Base-by-base conservation (phyloP, 148 eudicot genomes). In the Rhododendron henanense region DNA sequence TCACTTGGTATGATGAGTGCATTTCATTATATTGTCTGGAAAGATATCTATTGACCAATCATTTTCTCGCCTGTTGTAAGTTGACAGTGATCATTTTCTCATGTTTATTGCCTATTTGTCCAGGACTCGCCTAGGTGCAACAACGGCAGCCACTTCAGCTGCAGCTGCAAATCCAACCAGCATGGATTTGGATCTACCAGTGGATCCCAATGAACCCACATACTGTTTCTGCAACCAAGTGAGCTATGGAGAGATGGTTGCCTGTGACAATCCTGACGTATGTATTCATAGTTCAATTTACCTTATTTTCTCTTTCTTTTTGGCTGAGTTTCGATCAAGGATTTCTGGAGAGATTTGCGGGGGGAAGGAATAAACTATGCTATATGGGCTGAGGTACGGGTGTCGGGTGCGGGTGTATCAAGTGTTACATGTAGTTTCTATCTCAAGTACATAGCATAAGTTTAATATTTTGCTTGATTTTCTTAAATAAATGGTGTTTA, bases 191-290 rank as follows among this genome's bases (percentile, higher is more conserved):
- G 99, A 96, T 90, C 86, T 96, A 44, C 99, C 99, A 35, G 98
- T 96, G 84, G 99, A 96, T 90, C 99, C 99, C n/a, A 96, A 96
- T 82, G 99, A 96, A 90, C 99, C 99, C 59, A 96, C 99, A 23
- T 96, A 96, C 84, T 96, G 99, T 90, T 79, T 93, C 79, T 96
- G 99, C 93, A 96, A 96, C 89, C 98, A 95, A 96, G 99, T 96
- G 67, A 96, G 99, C 94, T 96, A 89, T 37, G 99, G 99, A 11
- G 99, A 96, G 92, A 96, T 96, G 99, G 96, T 96, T 67, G 99
- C 95, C 28, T 96, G 99, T 77, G 99, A 96, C 87, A 92, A 96
- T 87, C 91, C 93, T 57, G 94, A 94, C 85, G 99, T 96, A 92
- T 19, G 93, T 88, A 23, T 67, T 85, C 65, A 59, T 59, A 59